phyloP scores from a whole-genome alignment of 208 protist genomes.

The Zelonia costaricensis region DNA sequence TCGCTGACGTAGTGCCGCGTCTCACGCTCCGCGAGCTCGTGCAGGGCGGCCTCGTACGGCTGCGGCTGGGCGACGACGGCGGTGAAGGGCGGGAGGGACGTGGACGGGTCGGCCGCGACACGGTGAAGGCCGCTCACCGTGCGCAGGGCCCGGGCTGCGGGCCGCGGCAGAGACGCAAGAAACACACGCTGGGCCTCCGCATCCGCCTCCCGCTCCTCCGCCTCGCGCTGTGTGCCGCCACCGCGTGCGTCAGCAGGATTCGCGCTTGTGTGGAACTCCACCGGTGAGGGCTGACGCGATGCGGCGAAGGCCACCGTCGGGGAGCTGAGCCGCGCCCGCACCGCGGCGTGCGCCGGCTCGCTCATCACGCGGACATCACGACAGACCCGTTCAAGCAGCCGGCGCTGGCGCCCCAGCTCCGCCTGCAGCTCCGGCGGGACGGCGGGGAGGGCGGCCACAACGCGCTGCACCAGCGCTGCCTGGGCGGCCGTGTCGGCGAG shows the following conservation, averaged over 20 bases:
- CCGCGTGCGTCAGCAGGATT: background rate
- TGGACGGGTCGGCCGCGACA: conserved; percentile 19
- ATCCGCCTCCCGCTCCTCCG: background rate
- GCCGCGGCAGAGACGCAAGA: conserved; percentile 17
- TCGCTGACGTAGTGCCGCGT: conserved; percentile 51
- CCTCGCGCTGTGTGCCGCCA: background rate
- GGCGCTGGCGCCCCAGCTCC: conserved; percentile 57
- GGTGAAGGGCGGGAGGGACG: conserved; percentile 41
- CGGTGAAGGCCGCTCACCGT: conserved; percentile 14
- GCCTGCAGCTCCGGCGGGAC: conserved; percentile 43
- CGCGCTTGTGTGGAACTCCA: conserved; percentile 13
- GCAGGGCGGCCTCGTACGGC: conserved; percentile 22
- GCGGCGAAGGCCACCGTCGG: background rate
- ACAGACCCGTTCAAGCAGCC: conserved; percentile 51
- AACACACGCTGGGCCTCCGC: background rate
- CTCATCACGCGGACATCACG: conserved; percentile 15
- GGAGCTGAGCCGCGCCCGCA: background rate
- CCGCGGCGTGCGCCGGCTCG: conserved; percentile 2
- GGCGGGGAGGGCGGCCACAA: conserved; percentile 19
- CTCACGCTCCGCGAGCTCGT: conserved; percentile 35
- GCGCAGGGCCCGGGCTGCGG: conserved; percentile 16
- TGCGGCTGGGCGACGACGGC: conserved; percentile 26
- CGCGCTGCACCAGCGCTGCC: conserved; percentile 25
- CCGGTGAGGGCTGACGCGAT: conserved; percentile 12
- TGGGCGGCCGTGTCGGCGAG: conserved; percentile 23